Percentiles rank a stretch among this genome's conserved stretches.
Evolutionary conservation across 2,329 filamentous ascomycete species (phyloP).

Genomic region (Alternaria sp.): DNA sequence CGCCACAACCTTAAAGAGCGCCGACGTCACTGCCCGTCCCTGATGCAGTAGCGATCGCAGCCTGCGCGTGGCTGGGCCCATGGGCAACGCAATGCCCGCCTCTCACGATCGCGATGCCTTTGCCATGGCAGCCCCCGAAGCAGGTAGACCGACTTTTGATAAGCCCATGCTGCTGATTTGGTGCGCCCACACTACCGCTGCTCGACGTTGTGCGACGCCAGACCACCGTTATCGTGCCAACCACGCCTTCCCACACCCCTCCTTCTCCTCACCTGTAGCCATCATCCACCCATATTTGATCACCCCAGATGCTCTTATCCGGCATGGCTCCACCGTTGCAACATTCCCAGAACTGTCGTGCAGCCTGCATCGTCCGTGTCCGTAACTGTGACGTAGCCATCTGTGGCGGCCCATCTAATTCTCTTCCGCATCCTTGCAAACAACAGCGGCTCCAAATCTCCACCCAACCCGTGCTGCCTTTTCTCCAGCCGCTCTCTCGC

Average conservation of each 20-base stretch:
- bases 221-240: slow-evolving; percentile 10
- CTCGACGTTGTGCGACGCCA: slow-evolving; percentile 1
- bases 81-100: not conserved
- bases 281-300: slow-evolving; percentile 4
- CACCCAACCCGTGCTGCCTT: not conserved
- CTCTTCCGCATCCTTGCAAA: not conserved
- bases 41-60: slow-evolving; percentile 6
- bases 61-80: slow-evolving; percentile 9
- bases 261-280: slow-evolving; percentile 8
- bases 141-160: slow-evolving; percentile 2
- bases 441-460: not conserved
- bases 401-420: slow-evolving; percentile 2
- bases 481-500: not conserved
- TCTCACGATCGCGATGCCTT: slow-evolving; percentile 1
- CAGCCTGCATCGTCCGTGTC: not conserved
- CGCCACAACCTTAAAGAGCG: slow-evolving; percentile 24
- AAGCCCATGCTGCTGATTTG: slow-evolving; percentile 1
- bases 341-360: not conserved
- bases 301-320: not conserved
- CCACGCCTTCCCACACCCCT: slow-evolving; percentile 4
- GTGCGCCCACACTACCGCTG: not conserved
- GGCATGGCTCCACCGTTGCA: not conserved
- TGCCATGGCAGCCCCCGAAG: not conserved
- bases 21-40: slow-evolving; percentile 15
- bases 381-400: slow-evolving; percentile 15